Conservation (phyloP, 148 eudicot species). For the Amaranthus cruentus region DNA sequence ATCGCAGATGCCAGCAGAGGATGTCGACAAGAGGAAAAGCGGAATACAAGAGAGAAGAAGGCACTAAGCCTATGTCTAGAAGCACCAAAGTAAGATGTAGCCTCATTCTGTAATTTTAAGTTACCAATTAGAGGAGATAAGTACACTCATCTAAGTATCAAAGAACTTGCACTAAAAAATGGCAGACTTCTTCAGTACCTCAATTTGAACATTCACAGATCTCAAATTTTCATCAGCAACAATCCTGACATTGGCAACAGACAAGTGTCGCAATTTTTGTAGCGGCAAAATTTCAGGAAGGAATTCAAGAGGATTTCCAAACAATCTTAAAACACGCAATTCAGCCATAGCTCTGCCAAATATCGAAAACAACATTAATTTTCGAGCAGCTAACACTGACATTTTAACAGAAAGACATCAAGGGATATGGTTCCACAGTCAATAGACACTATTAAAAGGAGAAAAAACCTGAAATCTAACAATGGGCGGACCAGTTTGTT, state of each 20-base stretch:
- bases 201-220: constrained; percentile 87
- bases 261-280: constrained; percentile 83
- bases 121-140: constrained; percentile 16
- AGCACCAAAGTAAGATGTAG: constrained; percentile 84
- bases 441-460: constrained; percentile 11
- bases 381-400: neutral
- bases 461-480: constrained; percentile 87
- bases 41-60: constrained; percentile 96
- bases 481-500: constrained; percentile 95
- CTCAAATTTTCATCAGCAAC: constrained; percentile 86
- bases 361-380: constrained; percentile 22
- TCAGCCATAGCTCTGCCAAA: constrained; percentile 87
- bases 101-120: constrained; percentile 63
- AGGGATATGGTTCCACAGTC: constrained; percentile 2
- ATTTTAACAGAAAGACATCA: no score
- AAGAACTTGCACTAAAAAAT: neutral
- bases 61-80: constrained; percentile 93
- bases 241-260: constrained; percentile 93
- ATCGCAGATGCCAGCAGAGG: constrained; percentile 93
- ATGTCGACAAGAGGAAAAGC: constrained; percentile 99
- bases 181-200: constrained; percentile 42
- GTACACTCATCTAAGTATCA: constrained; percentile 10
- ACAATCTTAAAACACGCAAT: constrained; percentile 78
- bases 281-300: constrained; percentile 96
- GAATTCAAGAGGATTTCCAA: constrained; percentile 95